phyloP scores from a whole-genome alignment of 108 stramenopile genomes.

The Skeletonema marinoi region DNA sequence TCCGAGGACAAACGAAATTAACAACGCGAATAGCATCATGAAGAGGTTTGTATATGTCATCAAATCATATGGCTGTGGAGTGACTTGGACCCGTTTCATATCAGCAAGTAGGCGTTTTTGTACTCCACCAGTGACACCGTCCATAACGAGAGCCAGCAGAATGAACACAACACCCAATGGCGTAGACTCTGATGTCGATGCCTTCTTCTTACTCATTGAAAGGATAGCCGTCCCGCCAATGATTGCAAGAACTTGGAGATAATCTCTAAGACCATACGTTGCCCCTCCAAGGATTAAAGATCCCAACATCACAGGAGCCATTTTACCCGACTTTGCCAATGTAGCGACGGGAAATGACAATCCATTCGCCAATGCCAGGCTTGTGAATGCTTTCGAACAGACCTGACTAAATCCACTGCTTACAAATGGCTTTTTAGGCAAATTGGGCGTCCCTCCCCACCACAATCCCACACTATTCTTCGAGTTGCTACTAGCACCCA shows the following conservation, averaged over 20 bases:
- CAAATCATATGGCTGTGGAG: conserved; percentile 79
- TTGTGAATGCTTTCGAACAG: conserved; percentile 70
- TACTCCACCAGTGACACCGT: conserved; percentile 74
- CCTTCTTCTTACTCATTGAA: conserved; percentile 64
- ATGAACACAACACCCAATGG: conserved; percentile 66
- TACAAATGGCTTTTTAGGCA: conserved; percentile 57
- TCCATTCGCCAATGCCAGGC: conserved; percentile 64
- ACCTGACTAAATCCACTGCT: conserved; percentile 69
- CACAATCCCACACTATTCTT: conserved; percentile 5
- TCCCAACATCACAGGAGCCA: conserved; percentile 90
- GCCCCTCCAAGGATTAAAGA: conserved; percentile 65
- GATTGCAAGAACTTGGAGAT: conserved; percentile 65
- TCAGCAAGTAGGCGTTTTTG: conserved; percentile 71
- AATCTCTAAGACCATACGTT: conserved; percentile 57
- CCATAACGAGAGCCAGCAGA: conserved; percentile 59
- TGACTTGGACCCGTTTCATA: conserved; percentile 39
- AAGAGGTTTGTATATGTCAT: conserved; percentile 90
- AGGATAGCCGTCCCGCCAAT: conserved; percentile 75
- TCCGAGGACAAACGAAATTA: conserved; percentile 51
- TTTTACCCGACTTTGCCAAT: conserved; percentile 90
- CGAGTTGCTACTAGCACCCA: conserved; percentile 27
- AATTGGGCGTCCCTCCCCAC: conserved; percentile 44
- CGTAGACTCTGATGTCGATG: conserved; percentile 34
- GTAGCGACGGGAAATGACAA: conserved; percentile 87
- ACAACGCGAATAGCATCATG: conserved; percentile 63